Percentiles rank a stretch among this genome's conserved stretches.
Conservation (phyloP, 1,284 basidiomycete genomes). For the Ustilago xerochloae region DNA sequence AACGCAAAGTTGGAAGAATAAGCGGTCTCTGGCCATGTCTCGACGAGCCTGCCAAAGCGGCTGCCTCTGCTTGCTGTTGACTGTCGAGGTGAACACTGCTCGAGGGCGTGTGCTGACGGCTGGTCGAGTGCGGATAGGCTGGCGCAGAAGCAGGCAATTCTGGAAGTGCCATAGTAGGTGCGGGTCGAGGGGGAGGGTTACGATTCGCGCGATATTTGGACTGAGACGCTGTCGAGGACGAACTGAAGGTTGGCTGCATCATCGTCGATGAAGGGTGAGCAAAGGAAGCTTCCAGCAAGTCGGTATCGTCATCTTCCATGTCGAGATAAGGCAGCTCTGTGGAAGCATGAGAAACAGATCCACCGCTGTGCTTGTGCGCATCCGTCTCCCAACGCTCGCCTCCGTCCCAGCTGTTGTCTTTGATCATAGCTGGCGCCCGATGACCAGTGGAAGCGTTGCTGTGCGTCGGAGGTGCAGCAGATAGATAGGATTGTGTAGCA, state of each 20-base stretch:
- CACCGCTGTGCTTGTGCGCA: conserved; percentile 1
- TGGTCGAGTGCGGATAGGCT: background rate
- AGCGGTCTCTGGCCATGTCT: conserved; percentile 24
- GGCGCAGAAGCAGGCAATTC: conserved; percentile 6
- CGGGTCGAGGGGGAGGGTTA: conserved; percentile 35
- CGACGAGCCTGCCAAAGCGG: background rate
- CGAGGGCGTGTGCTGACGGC: background rate
- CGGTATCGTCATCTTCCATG: conserved; percentile 18
- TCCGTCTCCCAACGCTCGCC: conserved; percentile 24
- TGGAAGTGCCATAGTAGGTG: conserved; percentile 26
- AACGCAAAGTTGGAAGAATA: conserved; percentile 30
- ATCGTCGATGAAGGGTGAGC: background rate
- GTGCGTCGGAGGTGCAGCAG: background rate
- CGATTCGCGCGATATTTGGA: conserved; percentile 5
- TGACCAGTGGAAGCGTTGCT: background rate
- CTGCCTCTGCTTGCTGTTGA: background rate
- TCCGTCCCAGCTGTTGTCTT: conserved; percentile 40
- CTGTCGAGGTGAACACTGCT: conserved; percentile 1
- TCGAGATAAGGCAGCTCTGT: conserved; percentile 28
- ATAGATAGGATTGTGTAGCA: background rate
- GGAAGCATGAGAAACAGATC: background rate
- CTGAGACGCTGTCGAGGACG: conserved; percentile 1
- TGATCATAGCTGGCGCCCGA: conserved; percentile 3
- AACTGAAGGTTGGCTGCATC: background rate
- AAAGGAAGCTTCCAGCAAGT: background rate